These are phyloP conservation scores for Orbilia javanica DNA, from an alignment of 2,329 filamentous ascomycete species.

Conservation along the genomic window DNA sequence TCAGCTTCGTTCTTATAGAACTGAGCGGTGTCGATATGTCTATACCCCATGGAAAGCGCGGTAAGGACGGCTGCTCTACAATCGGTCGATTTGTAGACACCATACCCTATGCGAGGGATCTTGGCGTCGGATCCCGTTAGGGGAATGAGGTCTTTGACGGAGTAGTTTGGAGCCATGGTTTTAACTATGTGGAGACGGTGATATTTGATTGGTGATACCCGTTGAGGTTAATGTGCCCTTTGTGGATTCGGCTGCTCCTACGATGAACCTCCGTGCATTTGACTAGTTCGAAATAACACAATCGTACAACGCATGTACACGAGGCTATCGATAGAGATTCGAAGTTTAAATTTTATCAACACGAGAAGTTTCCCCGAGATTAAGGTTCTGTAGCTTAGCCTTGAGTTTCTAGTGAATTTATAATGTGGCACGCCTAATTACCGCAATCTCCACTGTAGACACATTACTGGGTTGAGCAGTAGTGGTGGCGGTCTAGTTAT, in stretches of 20 bases:
- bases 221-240: neutral
- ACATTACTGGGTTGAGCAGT: no score
- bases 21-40: slow-evolving; percentile 77
- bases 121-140: slow-evolving; percentile 43
- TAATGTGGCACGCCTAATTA: no score
- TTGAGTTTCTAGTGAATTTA: no score
- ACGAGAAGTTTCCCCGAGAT: no score
- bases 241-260: no score
- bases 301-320: neutral
- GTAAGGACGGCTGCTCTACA: slow-evolving; percentile 73
- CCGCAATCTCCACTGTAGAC: no score
- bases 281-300: slow-evolving; percentile 29
- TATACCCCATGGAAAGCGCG: slow-evolving; percentile 73
- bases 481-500: no score
- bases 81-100: slow-evolving; percentile 75
- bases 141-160: slow-evolving; percentile 35
- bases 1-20: slow-evolving; percentile 78
- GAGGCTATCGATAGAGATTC: no score
- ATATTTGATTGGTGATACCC: neutral
- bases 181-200: neutral
- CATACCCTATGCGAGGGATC: slow-evolving; percentile 78
- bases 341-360: no score
- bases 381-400: no score
- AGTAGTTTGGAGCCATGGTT: slow-evolving; percentile 20
- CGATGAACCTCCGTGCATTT: neutral